Percentiles rank a stretch among this genome's conserved stretches.
Conservation (phyloP, 129 eudicot genomes). For the Lactuca sativa region DNA sequence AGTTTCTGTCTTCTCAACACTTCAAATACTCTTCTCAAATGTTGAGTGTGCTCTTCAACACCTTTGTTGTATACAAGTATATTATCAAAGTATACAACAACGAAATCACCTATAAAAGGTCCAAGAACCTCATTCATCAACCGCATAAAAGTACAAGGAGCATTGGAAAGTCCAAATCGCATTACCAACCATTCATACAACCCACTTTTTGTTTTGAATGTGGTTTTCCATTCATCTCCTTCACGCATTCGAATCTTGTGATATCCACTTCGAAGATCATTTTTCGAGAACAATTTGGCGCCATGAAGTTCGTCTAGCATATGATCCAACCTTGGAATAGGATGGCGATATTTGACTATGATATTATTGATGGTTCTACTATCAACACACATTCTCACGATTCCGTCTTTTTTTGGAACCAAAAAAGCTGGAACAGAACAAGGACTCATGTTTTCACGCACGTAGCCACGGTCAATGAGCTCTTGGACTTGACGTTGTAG, state of each 20-base stretch:
- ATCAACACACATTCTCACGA: background rate
- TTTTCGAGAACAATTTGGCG: background rate
- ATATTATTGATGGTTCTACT: background rate
- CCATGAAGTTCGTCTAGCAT: background rate
- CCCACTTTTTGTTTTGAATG: slow-evolving; percentile 9
- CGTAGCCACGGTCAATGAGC: slow-evolving; percentile 6
- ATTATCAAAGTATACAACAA: background rate
- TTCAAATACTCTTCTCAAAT: background rate
- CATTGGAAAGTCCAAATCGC: slow-evolving; percentile 19
- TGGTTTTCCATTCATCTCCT: slow-evolving; percentile 1
- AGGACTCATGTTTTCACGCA: slow-evolving; percentile 14
- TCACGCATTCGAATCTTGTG: too few relatives aligned
- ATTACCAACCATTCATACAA: slow-evolving; percentile 16
- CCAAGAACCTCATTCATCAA: slow-evolving; percentile 8
- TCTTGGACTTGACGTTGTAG: slow-evolving; percentile 17
- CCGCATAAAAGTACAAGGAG: slow-evolving; percentile 15
- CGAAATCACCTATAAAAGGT: background rate
- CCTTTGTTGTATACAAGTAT: background rate
- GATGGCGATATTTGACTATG: background rate
- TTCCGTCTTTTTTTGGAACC: slow-evolving; percentile 10
- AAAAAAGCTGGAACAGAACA: slow-evolving; percentile 10
- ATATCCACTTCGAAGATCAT: background rate
- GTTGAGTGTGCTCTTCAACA: background rate
- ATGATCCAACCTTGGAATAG: background rate
- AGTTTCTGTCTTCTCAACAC: background rate